These are phyloP conservation scores for Vachellia pachyceras DNA, from an alignment of 306 rosid genomes.

Conservation along the genomic window DNA sequence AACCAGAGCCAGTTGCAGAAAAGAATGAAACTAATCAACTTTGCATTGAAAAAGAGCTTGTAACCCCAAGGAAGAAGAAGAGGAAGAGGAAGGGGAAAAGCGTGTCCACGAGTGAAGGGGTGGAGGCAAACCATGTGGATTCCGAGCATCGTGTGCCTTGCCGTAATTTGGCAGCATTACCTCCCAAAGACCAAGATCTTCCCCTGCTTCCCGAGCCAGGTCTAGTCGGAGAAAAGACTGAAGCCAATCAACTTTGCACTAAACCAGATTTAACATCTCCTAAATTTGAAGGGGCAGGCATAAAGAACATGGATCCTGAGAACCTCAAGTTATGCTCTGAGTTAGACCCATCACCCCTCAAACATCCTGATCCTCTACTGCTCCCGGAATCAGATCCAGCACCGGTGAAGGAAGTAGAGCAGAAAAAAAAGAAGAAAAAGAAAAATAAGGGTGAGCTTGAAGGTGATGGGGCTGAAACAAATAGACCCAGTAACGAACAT, in stretches of 20 bases:
- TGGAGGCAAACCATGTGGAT: background rate
- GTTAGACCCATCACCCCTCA: slow-evolving; percentile 47
- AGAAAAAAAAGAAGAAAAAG: slow-evolving; percentile 16
- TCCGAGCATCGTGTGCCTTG: slow-evolving; percentile 13
- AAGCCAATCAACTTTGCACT: background rate
- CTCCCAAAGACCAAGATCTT: slow-evolving; percentile 42
- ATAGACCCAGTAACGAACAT: slow-evolving; percentile 45
- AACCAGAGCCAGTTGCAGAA: background rate
- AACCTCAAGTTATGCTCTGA: background rate
- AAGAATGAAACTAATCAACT: slow-evolving; percentile 19
- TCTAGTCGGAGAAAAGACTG: slow-evolving; percentile 1
- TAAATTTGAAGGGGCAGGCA: slow-evolving; percentile 38
- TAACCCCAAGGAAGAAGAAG: slow-evolving; percentile 53
- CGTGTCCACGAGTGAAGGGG: slow-evolving; percentile 48
- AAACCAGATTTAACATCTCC: slow-evolving; percentile 15
- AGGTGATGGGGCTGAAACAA: slow-evolving; percentile 37
- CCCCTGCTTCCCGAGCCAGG: slow-evolving; percentile 44
- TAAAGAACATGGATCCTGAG: background rate
- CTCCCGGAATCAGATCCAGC: slow-evolving; percentile 49
- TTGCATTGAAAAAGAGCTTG: slow-evolving; percentile 56
- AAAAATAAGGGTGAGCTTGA: slow-evolving; percentile 4
- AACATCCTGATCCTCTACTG: slow-evolving; percentile 37
- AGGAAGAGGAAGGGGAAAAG: slow-evolving; percentile 24
- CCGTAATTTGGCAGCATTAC: slow-evolving; percentile 46
- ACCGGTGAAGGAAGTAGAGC: background rate